phyloP scores from a whole-genome alignment of 163 green algal genomes.

The Picocystis sp. region DNA sequence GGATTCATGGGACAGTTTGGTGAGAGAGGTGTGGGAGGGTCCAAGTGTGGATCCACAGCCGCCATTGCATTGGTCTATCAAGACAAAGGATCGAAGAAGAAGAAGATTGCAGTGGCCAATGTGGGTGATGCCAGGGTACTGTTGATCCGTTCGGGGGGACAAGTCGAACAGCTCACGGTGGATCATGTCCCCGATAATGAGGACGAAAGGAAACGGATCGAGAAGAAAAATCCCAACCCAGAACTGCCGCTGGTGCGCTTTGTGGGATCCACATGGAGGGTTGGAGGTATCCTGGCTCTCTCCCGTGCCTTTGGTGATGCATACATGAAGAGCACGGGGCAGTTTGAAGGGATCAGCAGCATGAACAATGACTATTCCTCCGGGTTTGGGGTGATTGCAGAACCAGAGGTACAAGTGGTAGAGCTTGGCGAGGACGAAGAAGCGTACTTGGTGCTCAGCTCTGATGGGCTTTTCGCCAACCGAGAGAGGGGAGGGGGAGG shows the following conservation, averaged over 20 bases:
- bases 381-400: slow-evolving; percentile 68
- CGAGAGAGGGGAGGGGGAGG: slow-evolving; percentile 57
- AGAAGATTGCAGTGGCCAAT: slow-evolving; percentile 54
- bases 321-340: slow-evolving; percentile 53
- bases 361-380: slow-evolving; percentile 44
- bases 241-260: slow-evolving; percentile 54
- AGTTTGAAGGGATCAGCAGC: slow-evolving; percentile 50
- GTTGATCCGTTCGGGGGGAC: slow-evolving; percentile 30
- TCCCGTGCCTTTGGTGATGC: slow-evolving; percentile 82
- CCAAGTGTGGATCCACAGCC: slow-evolving; percentile 76
- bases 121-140: slow-evolving; percentile 71
- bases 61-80: slow-evolving; percentile 43
- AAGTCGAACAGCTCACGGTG: slow-evolving; percentile 38
- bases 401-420: slow-evolving; percentile 44
- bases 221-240: slow-evolving; percentile 82
- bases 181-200: slow-evolving; percentile 78
- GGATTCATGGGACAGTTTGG: slow-evolving; percentile 45
- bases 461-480: slow-evolving; percentile 69
- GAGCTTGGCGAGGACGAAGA: slow-evolving; percentile 42
- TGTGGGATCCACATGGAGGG: slow-evolving; percentile 68
- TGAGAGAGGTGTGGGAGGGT: slow-evolving; percentile 75
- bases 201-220: slow-evolving; percentile 74
- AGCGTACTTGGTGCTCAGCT: slow-evolving; percentile 52
- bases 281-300: slow-evolving; percentile 87
- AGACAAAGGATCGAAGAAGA: slow-evolving; percentile 8